Percentiles rank a stretch among this genome's conserved stretches.
These are phyloP conservation scores for Zygnema cylindricum DNA, from an alignment of 139 green algal species.

Conservation along the genomic window DNA sequence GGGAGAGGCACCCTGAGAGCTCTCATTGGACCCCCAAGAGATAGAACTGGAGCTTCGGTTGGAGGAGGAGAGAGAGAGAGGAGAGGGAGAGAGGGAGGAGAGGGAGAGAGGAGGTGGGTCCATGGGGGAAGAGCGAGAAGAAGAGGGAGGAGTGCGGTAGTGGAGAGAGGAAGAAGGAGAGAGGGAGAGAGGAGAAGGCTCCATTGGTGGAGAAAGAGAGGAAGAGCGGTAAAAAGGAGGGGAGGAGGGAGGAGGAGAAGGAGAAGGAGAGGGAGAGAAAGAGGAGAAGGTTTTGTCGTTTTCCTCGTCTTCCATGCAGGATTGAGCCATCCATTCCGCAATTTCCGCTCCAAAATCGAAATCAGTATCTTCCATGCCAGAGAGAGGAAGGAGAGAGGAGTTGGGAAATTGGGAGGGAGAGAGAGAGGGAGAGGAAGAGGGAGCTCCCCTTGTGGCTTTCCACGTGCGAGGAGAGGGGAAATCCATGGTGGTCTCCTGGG, in stretches of 20 bases:
- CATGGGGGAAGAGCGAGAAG: too few relatives aligned
- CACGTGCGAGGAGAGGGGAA: slow-evolving; percentile 9
- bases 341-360: slow-evolving; percentile 1
- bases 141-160: too few relatives aligned
- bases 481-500: too few relatives aligned
- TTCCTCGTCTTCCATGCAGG: slow-evolving; percentile 12
- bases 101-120: neutral
- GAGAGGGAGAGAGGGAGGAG: neutral
- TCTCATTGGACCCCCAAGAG: neutral
- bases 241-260: neutral
- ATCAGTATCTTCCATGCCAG: neutral
- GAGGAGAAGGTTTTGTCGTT: too few relatives aligned
- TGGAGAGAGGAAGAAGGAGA: too few relatives aligned
- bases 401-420: neutral
- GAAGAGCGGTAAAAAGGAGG: neutral
- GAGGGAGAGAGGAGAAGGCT: too few relatives aligned
- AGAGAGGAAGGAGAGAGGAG: neutral
- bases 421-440: neutral
- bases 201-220: too few relatives aligned
- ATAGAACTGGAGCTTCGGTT: neutral
- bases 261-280: too few relatives aligned
- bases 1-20: neutral
- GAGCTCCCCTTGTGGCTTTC: neutral
- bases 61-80: neutral
- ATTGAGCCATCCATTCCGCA: slow-evolving; percentile 20